Evolutionary conservation across 345 rosid species (phyloP).

Genomic region (Pistacia integerrima): DNA sequence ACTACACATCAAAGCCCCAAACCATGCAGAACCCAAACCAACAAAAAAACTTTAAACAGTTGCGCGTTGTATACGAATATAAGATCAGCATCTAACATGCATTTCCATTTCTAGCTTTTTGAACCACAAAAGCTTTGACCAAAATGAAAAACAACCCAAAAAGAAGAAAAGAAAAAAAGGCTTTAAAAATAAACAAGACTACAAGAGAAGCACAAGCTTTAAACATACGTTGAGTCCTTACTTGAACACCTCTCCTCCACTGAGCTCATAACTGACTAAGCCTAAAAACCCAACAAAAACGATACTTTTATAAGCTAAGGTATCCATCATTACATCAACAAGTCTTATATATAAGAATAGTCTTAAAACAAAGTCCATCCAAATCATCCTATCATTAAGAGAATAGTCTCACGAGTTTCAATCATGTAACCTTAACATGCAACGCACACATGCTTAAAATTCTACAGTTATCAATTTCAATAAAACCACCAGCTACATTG

Average conservation of each 20-base stretch:
- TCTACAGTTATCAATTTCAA: neutral
- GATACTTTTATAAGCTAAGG: no score
- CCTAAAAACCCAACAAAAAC: no score
- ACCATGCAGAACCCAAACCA: neutral
- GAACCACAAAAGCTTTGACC: neutral
- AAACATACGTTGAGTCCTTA: no score
- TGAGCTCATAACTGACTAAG: no score
- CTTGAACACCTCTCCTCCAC: no score
- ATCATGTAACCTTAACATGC: constrained; percentile 24
- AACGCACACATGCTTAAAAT: neutral
- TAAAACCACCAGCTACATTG: neutral
- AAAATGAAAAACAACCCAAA: neutral
- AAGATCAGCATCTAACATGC: neutral
- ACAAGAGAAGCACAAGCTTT: no score
- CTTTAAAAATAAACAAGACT: no score
- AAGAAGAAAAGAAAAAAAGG: no score
- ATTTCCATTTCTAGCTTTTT: neutral
- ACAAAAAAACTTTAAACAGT: neutral
- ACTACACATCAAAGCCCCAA: no score
- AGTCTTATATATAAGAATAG: no score
- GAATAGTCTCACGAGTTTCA: constrained; percentile 67
- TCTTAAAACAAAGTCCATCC: neutral
- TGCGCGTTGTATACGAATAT: neutral
- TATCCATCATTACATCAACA: no score
- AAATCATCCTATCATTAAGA: neutral